Percentiles rank a stretch among this genome's conserved stretches.
These are phyloP conservation scores for Endoconidiophora polonica DNA, from an alignment of 2,329 filamentous ascomycete genomes.

Conservation along the genomic window DNA sequence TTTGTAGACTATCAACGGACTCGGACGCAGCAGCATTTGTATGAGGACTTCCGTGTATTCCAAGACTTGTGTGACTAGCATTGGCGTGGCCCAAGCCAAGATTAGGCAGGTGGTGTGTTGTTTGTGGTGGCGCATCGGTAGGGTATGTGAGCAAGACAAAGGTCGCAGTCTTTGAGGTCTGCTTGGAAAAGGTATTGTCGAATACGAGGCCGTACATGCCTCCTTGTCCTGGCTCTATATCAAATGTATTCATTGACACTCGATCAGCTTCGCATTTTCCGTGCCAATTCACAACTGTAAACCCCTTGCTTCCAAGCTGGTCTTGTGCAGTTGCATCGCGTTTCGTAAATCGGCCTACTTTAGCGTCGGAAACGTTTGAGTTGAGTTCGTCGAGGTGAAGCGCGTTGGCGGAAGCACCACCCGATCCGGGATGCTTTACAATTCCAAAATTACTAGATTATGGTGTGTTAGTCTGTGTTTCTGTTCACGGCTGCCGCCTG, in stretches of 20 bases:
- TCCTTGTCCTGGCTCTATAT: constrained; percentile 55
- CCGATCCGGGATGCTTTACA: constrained; percentile 83
- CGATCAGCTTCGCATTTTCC: constrained; percentile 95
- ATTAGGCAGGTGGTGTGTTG: constrained; percentile 51
- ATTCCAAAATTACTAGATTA: constrained; percentile 73
- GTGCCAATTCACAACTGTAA: constrained; percentile 63
- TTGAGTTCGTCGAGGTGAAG: constrained; percentile 27
- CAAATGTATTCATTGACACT: constrained; percentile 77
- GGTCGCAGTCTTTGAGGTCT: constrained; percentile 82
- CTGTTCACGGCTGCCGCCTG: not conserved
- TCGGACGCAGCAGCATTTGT: constrained; percentile 30
- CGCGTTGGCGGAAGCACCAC: constrained; percentile 32
- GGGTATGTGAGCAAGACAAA: constrained; percentile 92
- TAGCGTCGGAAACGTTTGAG: constrained; percentile 28
- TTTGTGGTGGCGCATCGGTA: constrained; percentile 60
- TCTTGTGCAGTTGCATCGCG: constrained; percentile 46
- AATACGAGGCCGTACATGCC: constrained; percentile 96
- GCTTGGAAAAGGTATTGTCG: constrained; percentile 97
- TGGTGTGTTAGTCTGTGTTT: not conserved
- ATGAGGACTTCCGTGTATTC: constrained; percentile 29
- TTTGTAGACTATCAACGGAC: constrained; percentile 45
- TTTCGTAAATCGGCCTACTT: constrained; percentile 31
- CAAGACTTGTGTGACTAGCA: constrained; percentile 35
- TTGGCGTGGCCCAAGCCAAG: constrained; percentile 20
- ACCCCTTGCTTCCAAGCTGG: constrained; percentile 47